Percentiles rank a stretch among this genome's conserved stretches.
Conservation (phyloP, 1,284 basidiomycete genomes). For the Ceratobasidium sp. region DNA sequence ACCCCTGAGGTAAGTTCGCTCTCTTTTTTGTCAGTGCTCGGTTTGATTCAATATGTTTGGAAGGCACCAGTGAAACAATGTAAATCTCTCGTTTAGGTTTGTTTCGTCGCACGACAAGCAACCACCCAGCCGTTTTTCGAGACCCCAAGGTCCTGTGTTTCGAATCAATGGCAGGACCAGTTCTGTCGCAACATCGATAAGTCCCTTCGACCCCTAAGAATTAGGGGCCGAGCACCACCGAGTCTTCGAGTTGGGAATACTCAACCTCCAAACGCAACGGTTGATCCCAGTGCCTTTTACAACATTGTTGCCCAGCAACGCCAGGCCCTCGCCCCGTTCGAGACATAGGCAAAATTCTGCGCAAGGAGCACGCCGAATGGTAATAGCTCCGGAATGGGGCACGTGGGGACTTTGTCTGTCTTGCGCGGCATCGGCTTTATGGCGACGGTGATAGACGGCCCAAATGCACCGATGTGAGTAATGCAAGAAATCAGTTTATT, state of each 20-base stretch:
- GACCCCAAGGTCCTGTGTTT: conserved; percentile 58
- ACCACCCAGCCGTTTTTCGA: background rate
- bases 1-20: background rate
- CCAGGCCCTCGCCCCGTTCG: conserved; percentile 55
- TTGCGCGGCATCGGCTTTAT: conserved; percentile 61
- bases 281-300: conserved; percentile 51
- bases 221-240: too few species aligned
- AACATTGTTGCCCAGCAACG: conserved; percentile 55
- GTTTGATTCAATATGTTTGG: background rate
- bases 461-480: conserved; percentile 57
- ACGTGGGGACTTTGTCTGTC: conserved; percentile 60
- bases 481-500: background rate
- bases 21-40: background rate
- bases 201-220: conserved; percentile 41
- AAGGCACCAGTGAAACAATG: conserved; percentile 1
- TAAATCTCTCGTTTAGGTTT: background rate
- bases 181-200: conserved; percentile 58
- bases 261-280: conserved; percentile 41
- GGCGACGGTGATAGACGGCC: conserved; percentile 56
- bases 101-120: background rate
- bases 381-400: conserved; percentile 55
- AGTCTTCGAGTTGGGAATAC: conserved; percentile 12
- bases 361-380: conserved; percentile 52
- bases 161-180: conserved; percentile 49
- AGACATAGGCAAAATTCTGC: conserved; percentile 57